Conservation (phyloP, 2,329 filamentous ascomycete genomes). For the Colletotrichum sp. region DNA sequence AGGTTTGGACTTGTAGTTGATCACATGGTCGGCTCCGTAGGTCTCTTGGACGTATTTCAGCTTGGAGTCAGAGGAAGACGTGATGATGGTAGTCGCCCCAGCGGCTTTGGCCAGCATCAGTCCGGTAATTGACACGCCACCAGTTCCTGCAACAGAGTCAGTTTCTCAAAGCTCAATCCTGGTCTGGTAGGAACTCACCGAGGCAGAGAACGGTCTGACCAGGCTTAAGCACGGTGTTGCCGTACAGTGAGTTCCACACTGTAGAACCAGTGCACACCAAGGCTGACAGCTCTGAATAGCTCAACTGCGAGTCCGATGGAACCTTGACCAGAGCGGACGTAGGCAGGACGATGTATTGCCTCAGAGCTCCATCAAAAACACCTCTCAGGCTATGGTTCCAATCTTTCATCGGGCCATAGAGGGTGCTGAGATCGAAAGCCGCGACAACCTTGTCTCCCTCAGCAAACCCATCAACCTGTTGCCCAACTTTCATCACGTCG, state of each 20-base stretch:
- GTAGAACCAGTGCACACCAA: slow-evolving; percentile 49
- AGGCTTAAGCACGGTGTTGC: slow-evolving; percentile 41
- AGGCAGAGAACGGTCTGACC: slow-evolving; percentile 42
- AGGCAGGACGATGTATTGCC: slow-evolving; percentile 46
- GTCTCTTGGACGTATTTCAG: slow-evolving; percentile 37
- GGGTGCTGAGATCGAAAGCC: slow-evolving; percentile 24
- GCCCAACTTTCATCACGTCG: slow-evolving; percentile 33
- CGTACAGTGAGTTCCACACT: slow-evolving; percentile 53
- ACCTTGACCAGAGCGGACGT: slow-evolving; percentile 41
- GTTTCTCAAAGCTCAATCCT: background rate
- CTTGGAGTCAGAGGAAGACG: slow-evolving; percentile 55
- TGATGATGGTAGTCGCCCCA: slow-evolving; percentile 50
- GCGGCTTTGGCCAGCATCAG: slow-evolving; percentile 51
- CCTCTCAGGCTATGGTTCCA: slow-evolving; percentile 31
- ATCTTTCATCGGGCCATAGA: slow-evolving; percentile 29
- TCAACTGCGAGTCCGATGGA: slow-evolving; percentile 37
- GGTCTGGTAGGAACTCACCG: slow-evolving; percentile 22
- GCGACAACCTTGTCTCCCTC: slow-evolving; percentile 36
- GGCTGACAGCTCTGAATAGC: slow-evolving; percentile 38
- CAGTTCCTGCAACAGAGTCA: slow-evolving; percentile 40
- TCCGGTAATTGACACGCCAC: slow-evolving; percentile 48
- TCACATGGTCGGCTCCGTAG: slow-evolving; percentile 46
- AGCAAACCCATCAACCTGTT: slow-evolving; percentile 26
- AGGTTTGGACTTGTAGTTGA: slow-evolving; percentile 53
- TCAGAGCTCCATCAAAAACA: slow-evolving; percentile 40